Evolutionary conservation across 1,139 yeast genomes (phyloP).

Genomic region (Pichia kudriavzevii): DNA sequence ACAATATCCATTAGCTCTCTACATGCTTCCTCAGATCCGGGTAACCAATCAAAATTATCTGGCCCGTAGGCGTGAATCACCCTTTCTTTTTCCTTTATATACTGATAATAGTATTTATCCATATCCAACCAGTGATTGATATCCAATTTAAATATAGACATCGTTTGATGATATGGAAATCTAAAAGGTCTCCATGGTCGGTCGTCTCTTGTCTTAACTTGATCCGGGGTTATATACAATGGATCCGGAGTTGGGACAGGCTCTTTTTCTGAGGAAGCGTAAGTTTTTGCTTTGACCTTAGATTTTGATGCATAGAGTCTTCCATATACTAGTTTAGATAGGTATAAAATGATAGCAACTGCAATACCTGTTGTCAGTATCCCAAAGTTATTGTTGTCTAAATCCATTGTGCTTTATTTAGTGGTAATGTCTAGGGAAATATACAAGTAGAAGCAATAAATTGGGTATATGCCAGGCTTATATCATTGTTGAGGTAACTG

Average conservation of each 20-base stretch:
- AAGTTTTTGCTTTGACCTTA: slow-evolving; percentile 11
- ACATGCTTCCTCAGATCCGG: slow-evolving; percentile 59
- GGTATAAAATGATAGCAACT: slow-evolving; percentile 15
- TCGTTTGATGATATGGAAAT: slow-evolving; percentile 76
- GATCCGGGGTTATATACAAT: slow-evolving; percentile 57
- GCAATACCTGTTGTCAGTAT: slow-evolving; percentile 20
- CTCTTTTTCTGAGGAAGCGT: slow-evolving; percentile 26
- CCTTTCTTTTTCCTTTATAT: slow-evolving; percentile 54
- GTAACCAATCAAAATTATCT: slow-evolving; percentile 59
- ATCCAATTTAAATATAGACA: slow-evolving; percentile 64
- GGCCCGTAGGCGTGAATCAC: slow-evolving; percentile 52
- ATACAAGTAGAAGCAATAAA: too few species aligned
- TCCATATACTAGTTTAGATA: slow-evolving; percentile 8
- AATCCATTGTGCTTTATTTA: slow-evolving; percentile 3
- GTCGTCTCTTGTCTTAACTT: slow-evolving; percentile 57
- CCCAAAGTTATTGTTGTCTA: slow-evolving; percentile 6
- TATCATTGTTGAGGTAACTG: too few species aligned
- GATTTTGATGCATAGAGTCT: neutral
- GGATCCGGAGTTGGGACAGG: slow-evolving; percentile 51
- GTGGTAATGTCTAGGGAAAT: too few species aligned
- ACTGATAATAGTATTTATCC: slow-evolving; percentile 68
- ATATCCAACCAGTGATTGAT: slow-evolving; percentile 72
- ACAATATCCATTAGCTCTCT: slow-evolving; percentile 58
- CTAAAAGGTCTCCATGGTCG: slow-evolving; percentile 79
- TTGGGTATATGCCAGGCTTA: too few species aligned